Percentiles rank a stretch among this genome's conserved stretches.
Conservation (phyloP, 169 alveolate species). For the Eimeria zaria region DNA sequence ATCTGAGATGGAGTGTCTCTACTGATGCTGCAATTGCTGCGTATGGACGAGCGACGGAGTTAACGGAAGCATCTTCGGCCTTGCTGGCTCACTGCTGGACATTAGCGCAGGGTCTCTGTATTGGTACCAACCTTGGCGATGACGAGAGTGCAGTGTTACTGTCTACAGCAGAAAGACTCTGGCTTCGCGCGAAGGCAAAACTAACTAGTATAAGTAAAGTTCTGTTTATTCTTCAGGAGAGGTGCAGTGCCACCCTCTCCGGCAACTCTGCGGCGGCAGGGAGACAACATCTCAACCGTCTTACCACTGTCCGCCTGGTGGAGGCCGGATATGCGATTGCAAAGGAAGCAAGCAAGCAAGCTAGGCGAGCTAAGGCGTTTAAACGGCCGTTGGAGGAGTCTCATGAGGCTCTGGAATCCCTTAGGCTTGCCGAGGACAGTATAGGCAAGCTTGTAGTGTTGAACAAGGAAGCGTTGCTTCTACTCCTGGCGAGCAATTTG, state of each 20-base stretch:
- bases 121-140: background rate
- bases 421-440: background rate
- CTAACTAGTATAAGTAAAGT: background rate
- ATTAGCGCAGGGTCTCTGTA: background rate
- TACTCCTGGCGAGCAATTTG: background rate
- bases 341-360: background rate
- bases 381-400: background rate
- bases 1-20: background rate
- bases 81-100: conserved; percentile 24
- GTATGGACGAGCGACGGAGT: background rate
- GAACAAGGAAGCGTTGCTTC: background rate
- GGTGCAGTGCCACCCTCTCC: background rate
- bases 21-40: background rate
- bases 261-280: background rate
- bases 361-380: background rate
- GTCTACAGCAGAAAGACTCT: background rate
- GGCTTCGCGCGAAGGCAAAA: background rate
- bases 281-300: background rate
- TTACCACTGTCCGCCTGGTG: background rate
- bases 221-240: background rate
- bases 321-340: background rate
- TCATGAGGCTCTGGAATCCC: background rate
- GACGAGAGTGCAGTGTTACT: background rate
- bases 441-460: background rate
- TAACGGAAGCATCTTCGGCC: background rate